A percentile compares a stretch with the other conserved stretches of the same genome.
These are phyloP conservation scores for Leucosporidium scottii DNA, from an alignment of 768 basidiomycete species.

Conservation along the genomic window DNA sequence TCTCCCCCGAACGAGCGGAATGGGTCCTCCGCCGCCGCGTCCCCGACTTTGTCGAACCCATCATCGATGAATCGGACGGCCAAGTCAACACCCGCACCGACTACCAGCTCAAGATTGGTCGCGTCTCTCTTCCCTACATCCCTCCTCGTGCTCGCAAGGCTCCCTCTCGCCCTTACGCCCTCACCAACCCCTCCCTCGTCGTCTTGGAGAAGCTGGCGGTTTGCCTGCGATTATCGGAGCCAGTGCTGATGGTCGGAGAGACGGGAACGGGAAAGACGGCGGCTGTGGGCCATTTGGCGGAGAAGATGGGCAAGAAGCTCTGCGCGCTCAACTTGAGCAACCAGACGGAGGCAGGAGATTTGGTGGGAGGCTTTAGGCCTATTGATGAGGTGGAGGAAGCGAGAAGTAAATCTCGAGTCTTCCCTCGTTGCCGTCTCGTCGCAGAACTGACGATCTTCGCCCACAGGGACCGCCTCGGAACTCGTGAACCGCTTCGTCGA, in stretches of 20 bases:
- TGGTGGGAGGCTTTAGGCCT: constrained; percentile 94
- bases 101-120: constrained; percentile 47
- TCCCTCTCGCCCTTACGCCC: constrained; percentile 62
- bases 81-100: constrained; percentile 42
- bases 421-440: background rate
- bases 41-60: constrained; percentile 63
- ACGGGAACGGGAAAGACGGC: constrained; percentile 99
- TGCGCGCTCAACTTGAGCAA: constrained; percentile 89
- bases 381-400: constrained; percentile 57
- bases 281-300: constrained; percentile 75
- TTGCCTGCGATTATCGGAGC: constrained; percentile 65
- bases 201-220: constrained; percentile 74
- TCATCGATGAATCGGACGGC: constrained; percentile 57
- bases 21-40: constrained; percentile 63
- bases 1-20: constrained; percentile 57
- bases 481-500: constrained; percentile 55
- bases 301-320: constrained; percentile 64
- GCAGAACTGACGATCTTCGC: background rate
- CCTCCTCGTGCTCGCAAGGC: constrained; percentile 38
- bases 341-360: constrained; percentile 89
- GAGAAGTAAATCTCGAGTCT: constrained; percentile 16
- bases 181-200: constrained; percentile 74
- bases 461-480: constrained; percentile 24
- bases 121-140: constrained; percentile 24
- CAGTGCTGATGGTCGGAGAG: constrained; percentile 87